These are phyloP conservation scores for Perilla frutescens DNA, from an alignment of 257 asterid species.

Conservation along the genomic window DNA sequence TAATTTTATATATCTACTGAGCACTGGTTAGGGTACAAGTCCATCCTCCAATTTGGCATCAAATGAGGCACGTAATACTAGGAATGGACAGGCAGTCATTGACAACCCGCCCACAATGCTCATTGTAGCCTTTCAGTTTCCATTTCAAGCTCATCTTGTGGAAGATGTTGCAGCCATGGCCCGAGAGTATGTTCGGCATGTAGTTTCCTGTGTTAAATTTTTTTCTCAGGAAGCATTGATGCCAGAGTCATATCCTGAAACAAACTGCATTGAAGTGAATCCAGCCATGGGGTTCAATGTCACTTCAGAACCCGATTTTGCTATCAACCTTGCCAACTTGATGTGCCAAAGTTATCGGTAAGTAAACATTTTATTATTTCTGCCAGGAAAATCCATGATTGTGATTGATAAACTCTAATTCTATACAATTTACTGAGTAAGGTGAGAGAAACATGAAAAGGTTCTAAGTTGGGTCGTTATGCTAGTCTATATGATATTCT, in stretches of 20 bases:
- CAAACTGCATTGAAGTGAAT: slow-evolving; percentile 25
- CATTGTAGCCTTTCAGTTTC: slow-evolving; percentile 54
- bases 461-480: not conserved
- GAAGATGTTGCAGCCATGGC: slow-evolving; percentile 44
- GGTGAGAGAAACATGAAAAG: not conserved
- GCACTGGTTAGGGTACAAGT: slow-evolving; percentile 31
- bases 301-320: slow-evolving; percentile 26
- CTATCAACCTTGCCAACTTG: slow-evolving; percentile 37
- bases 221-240: slow-evolving; percentile 31
- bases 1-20: slow-evolving; percentile 7
- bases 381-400: slow-evolving; percentile 6
- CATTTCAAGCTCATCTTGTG: slow-evolving; percentile 42
- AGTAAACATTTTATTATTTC: slow-evolving; percentile 13
- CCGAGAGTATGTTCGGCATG: slow-evolving; percentile 37
- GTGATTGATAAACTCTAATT: slow-evolving; percentile 17
- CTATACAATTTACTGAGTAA: not conserved
- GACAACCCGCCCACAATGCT: slow-evolving; percentile 32
- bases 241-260: slow-evolving; percentile 32
- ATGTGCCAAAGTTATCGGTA: slow-evolving; percentile 53
- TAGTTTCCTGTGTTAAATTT: slow-evolving; percentile 38
- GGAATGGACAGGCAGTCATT: not conserved
- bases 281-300: slow-evolving; percentile 25
- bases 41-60: slow-evolving; percentile 32
- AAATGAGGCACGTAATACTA: slow-evolving; percentile 15
- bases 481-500: not conserved